Evolutionary conservation across 192 early-diverging fungal genomes (phyloP).

Genomic region (Backusella psychrophila): DNA sequence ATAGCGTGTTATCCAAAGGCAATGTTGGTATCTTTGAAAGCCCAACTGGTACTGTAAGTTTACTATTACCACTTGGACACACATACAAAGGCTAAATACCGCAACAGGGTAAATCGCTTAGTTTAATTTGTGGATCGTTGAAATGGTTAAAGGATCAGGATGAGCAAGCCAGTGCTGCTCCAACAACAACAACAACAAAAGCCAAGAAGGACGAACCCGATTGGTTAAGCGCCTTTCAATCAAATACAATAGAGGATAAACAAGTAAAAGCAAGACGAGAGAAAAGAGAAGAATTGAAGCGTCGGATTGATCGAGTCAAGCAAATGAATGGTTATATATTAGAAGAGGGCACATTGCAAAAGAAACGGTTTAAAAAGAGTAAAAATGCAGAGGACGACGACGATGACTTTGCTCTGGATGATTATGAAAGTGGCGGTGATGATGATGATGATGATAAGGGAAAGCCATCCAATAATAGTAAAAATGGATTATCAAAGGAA

Average conservation of each 20-base stretch:
- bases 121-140: slow-evolving; percentile 81
- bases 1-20: slow-evolving; percentile 61
- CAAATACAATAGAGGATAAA: slow-evolving; percentile 6
- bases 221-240: slow-evolving; percentile 42
- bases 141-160: slow-evolving; percentile 74
- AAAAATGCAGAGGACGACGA: slow-evolving; percentile 14
- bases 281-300: slow-evolving; percentile 20
- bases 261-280: slow-evolving; percentile 1
- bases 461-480: not conserved
- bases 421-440: slow-evolving; percentile 62
- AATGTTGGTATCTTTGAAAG: slow-evolving; percentile 86
- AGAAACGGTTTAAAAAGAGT: slow-evolving; percentile 21
- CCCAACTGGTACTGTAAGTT: slow-evolving; percentile 83
- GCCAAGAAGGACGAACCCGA: slow-evolving; percentile 32
- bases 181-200: not conserved
- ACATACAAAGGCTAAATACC: not conserved
- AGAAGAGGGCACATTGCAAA: not conserved
- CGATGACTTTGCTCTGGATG: slow-evolving; percentile 53
- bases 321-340: slow-evolving; percentile 12
- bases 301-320: slow-evolving; percentile 30
- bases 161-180: not conserved
- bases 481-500: slow-evolving; percentile 50
- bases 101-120: slow-evolving; percentile 81
- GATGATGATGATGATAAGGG: not conserved
- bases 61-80: not conserved